These are phyloP conservation scores for Trichoderma sp. DNA, from an alignment of 2,329 filamentous ascomycete species.

Conservation along the genomic window DNA sequence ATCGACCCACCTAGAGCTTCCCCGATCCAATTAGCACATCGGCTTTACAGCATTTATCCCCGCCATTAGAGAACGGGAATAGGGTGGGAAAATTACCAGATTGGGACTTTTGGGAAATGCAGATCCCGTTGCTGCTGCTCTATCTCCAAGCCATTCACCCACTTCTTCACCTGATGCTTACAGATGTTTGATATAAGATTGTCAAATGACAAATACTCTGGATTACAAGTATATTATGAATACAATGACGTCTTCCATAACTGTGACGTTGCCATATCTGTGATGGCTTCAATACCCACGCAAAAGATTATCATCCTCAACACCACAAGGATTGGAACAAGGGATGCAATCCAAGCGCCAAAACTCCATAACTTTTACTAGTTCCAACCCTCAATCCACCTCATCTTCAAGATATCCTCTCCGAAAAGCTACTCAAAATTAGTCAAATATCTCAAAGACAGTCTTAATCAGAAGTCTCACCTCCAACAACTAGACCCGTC, in stretches of 20 bases:
- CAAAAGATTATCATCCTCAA: neutral
- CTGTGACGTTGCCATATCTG: neutral
- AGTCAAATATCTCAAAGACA: neutral
- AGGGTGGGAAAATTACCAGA: neutral
- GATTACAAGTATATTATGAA: neutral
- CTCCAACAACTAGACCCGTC: conserved; percentile 54
- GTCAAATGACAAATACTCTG: neutral
- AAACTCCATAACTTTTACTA: neutral
- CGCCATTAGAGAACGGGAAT: neutral
- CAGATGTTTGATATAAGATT: neutral
- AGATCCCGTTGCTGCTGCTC: neutral
- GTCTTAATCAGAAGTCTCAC: conserved; percentile 41
- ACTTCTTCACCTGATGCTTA: neutral
- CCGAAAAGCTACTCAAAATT: conserved; percentile 17
- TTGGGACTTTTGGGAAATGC: neutral
- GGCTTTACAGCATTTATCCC: neutral
- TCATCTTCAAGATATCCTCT: conserved; percentile 8
- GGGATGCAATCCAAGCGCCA: neutral
- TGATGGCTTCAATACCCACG: neutral
- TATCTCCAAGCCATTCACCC: neutral
- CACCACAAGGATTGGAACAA: neutral
- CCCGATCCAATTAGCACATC: neutral
- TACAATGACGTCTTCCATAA: neutral
- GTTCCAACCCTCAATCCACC: neutral
- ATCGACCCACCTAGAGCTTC: neutral